Percentiles rank a stretch among this genome's conserved stretches.
These are phyloP conservation scores for Ganoderma sinense DNA, from an alignment of 1,284 basidiomycete species.

Conservation along the genomic window DNA sequence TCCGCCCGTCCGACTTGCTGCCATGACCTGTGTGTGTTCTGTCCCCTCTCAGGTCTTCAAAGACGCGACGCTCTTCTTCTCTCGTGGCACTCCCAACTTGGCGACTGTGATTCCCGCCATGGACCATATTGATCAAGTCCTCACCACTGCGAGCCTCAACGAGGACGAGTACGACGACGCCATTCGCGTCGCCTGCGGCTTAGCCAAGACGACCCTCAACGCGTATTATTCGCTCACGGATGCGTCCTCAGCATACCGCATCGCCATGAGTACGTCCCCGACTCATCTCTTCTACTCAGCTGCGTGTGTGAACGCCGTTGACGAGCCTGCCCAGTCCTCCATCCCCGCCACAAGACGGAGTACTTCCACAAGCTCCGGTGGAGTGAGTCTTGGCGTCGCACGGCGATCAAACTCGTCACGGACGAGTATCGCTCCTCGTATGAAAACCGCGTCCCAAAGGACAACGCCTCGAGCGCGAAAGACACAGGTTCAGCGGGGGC, in stretches of 20 bases:
- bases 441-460: neutral
- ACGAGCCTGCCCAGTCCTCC: neutral
- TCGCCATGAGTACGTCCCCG: neutral
- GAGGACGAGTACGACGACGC: neutral
- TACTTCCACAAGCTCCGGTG: neutral
- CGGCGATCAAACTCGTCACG: neutral
- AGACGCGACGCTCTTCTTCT: neutral
- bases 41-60: neutral
- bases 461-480: too few species aligned
- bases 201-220: constrained; percentile 40
- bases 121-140: neutral
- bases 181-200: constrained; percentile 31
- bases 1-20: too few species aligned
- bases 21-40: too few species aligned
- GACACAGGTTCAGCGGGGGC: too few species aligned
- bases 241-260: constrained; percentile 10
- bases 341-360: neutral
- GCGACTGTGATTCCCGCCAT: neutral
- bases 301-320: neutral
- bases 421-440: neutral
- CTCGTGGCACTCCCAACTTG: neutral
- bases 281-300: too few species aligned
- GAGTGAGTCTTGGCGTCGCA: neutral
- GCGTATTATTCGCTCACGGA: constrained; percentile 39
- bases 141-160: constrained; percentile 27